A percentile compares a stretch with the other conserved stretches of the same genome.
Evolutionary conservation across 495 filamentous ascomycete species (phyloP).

Genomic region (Xylaria acuta): DNA sequence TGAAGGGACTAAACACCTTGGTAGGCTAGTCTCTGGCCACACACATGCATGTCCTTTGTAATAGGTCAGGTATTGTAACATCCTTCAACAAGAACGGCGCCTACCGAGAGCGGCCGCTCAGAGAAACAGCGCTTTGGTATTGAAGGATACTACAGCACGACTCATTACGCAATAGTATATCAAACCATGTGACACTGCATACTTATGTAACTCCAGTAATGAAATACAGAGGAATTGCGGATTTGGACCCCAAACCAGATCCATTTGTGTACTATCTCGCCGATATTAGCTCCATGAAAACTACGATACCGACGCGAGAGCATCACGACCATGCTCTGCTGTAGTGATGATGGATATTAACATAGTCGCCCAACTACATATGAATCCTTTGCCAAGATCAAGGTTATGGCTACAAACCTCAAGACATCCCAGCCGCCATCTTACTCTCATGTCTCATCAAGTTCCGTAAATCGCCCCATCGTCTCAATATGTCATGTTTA

Average conservation of each 20-base stretch:
- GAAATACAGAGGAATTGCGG: not conserved
- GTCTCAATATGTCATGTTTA: conserved; percentile 45
- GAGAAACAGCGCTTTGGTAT: not conserved
- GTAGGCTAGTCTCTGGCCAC: too few relatives aligned
- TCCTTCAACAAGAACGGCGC: not conserved
- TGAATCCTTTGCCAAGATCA: not conserved
- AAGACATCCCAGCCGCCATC: not conserved
- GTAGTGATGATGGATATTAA: not conserved
- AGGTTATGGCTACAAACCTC: not conserved
- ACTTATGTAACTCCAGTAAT: not conserved
- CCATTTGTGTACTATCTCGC: not conserved
- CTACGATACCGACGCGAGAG: not conserved
- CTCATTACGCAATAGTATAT: not conserved
- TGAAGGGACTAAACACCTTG: too few relatives aligned
- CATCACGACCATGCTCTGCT: not conserved
- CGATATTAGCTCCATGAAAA: not conserved
- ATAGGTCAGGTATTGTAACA: too few relatives aligned
- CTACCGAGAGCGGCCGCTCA: not conserved
- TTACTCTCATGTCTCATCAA: not conserved
- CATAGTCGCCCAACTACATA: not conserved
- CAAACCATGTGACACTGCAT: not conserved
- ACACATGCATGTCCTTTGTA: too few relatives aligned
- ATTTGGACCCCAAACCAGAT: not conserved
- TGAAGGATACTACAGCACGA: not conserved
- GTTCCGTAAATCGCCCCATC: not conserved